Conservation (phyloP, 73 alveolate genomes). For the Symbiodinium natans region DNA sequence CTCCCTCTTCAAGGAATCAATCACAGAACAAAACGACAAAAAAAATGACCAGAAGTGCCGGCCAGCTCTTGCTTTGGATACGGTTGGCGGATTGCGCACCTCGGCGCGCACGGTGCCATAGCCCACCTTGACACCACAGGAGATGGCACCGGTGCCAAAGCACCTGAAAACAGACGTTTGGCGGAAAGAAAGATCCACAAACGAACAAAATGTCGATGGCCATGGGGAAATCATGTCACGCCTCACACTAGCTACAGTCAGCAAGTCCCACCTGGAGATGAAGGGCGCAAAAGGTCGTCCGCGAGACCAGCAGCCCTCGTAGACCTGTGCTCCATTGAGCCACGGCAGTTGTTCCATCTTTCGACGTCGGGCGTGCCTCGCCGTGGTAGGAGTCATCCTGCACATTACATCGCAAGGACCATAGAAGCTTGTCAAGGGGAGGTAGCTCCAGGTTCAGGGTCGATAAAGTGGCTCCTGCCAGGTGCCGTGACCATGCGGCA, state of each 20-base stretch:
- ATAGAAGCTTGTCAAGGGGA: no score
- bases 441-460: no score
- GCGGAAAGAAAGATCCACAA: no score
- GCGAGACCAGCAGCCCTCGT: constrained; percentile 42
- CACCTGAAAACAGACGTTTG: neutral
- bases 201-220: no score
- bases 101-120: constrained; percentile 55
- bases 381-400: constrained; percentile 82
- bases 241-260: no score
- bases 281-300: constrained; percentile 54
- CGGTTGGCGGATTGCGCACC: no score
- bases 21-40: no score
- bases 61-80: neutral
- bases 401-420: no score
- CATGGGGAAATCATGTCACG: no score
- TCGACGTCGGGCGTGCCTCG: neutral
- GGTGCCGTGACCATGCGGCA: constrained; percentile 51
- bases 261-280: constrained; percentile 37
- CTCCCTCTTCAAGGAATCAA: no score
- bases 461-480: no score
- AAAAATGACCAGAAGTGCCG: neutral
- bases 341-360: no score
- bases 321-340: constrained; percentile 5
- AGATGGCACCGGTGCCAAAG: constrained; percentile 76
- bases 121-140: constrained; percentile 53